Percentiles rank a stretch among this genome's conserved stretches.
These are phyloP conservation scores for Kluyveromyces siamensis DNA, from an alignment of 805 yeast species.

Conservation along the genomic window DNA sequence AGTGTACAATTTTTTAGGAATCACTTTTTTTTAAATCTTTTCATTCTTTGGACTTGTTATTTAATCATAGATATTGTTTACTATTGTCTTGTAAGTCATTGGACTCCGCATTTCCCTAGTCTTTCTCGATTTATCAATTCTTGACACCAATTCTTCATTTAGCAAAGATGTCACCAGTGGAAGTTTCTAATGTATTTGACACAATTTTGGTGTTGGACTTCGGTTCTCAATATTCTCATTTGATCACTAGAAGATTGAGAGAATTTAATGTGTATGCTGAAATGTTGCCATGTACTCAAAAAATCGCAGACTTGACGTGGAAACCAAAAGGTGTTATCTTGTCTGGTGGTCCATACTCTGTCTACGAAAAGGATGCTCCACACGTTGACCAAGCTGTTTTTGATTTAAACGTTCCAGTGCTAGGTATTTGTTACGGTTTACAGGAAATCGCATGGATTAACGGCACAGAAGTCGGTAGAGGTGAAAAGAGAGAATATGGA, in stretches of 20 bases:
- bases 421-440: constrained; percentile 98
- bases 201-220: constrained; percentile 95
- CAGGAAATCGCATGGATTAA: constrained; percentile 98
- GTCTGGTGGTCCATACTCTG: constrained; percentile 98
- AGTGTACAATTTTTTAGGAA: no score
- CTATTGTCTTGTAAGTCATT: neutral
- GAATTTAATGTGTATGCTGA: constrained; percentile 98
- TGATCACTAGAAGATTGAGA: constrained; percentile 94
- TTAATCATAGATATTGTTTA: neutral
- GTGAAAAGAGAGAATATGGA: constrained; percentile 97
- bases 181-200: constrained; percentile 82
- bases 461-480: constrained; percentile 84
- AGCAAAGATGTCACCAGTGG: constrained; percentile 15
- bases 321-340: constrained; percentile 93
- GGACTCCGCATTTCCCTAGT: neutral
- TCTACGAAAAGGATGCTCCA: constrained; percentile 90
- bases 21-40: no score
- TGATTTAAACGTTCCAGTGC: constrained; percentile 82
- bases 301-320: constrained; percentile 85
- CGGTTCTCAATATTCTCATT: constrained; percentile 96
- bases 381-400: constrained; percentile 94
- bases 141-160: neutral
- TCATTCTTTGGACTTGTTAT: neutral
- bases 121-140: neutral
- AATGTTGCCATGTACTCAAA: constrained; percentile 99